Base-by-base conservation (phyloP, 768 basidiomycete genomes). In the Trametes cinnabarina region DNA sequence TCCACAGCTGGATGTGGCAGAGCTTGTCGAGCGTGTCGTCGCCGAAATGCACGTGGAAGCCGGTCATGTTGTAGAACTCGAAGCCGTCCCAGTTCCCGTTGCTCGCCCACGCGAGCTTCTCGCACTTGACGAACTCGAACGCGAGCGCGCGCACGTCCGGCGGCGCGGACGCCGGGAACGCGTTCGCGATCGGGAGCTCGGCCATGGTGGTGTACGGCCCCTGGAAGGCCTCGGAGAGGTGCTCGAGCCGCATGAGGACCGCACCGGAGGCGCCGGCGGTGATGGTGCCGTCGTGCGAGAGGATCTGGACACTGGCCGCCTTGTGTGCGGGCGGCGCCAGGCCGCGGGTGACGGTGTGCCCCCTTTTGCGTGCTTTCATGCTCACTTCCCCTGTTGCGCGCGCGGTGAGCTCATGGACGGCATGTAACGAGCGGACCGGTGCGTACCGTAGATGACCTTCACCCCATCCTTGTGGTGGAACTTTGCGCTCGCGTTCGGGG, bases 31-130 rank as follows among this genome's bases (percentile, higher is more conserved):
- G 46, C 6, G 64, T 30, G 48, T 68, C 68, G 52, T 71, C 70
- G 35, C 53, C 58, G 63, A 65, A 70, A 46, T 53, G 55, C 20
- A 71, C 65, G 47, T 71, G 64, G 57, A 69, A 70, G 39, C 70
- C 70, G 11, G 62, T 60, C 22, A 65, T 50, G 55, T 71, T 70
- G 62, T 66, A 71, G 54, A 71, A 71, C 47, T 71, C 67, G 50
- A 70, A 60, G 44, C 60, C 66, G 48, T 71, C 51, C 48, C 48
- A 52, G 47, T 58, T 35, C 15, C 67, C 54, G 32, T 60, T 54
- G 51, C 55, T 57, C 15, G 63, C 69, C 70, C 70, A 71, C 10
- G 61, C 52, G 14, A 64, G 65, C 44, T 67, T 46, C 32, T 70
- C 62, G 19, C 68, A 68, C 20, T 66, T 63, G 25, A 66, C 50